A percentile compares a stretch with the other conserved stretches of the same genome.
Conservation (phyloP, 2,329 filamentous ascomycete genomes). For the Capronia epimyces region DNA sequence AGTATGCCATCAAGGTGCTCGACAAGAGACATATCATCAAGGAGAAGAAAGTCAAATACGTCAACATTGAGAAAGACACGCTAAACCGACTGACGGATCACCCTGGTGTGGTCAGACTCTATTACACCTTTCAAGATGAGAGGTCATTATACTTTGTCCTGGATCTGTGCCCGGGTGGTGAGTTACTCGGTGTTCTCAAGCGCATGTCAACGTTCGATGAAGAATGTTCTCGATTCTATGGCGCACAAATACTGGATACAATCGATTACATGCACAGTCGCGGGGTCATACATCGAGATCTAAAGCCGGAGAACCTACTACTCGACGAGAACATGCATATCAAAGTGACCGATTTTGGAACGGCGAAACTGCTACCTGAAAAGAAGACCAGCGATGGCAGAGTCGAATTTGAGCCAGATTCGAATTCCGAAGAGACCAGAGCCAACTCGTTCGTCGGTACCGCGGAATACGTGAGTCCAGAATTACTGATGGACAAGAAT, state of each 20-base stretch:
- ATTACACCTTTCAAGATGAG: conserved; percentile 98
- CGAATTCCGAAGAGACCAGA: conserved; percentile 49
- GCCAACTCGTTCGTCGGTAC: conserved; percentile 96
- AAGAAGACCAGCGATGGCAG: conserved; percentile 41
- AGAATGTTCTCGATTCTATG: conserved; percentile 90
- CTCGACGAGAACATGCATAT: conserved; percentile 94
- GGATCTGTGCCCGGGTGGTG: conserved; percentile 85
- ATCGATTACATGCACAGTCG: conserved; percentile 97
- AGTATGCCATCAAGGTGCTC: conserved; percentile 96
- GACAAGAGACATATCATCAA: conserved; percentile 99
- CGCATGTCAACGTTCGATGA: conserved; percentile 91
- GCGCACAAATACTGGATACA: conserved; percentile 89
- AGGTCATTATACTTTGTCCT: conserved; percentile 93
- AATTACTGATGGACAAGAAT: conserved; percentile 92
- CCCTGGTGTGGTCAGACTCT: conserved; percentile 89
- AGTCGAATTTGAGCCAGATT: conserved; percentile 40
- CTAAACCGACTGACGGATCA: conserved; percentile 93
- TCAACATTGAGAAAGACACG: conserved; percentile 99
- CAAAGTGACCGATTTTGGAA: conserved; percentile 98
- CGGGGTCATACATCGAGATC: conserved; percentile 90
- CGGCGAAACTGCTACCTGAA: conserved; percentile 78
- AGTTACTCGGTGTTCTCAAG: conserved; percentile 86
- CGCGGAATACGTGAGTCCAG: conserved; percentile 95
- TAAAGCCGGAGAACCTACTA: conserved; percentile 96
- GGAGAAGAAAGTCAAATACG: conserved; percentile 99